Base-by-base conservation (phyloP, 1,139 yeast genomes). In the Scheffersomyces cryptocercus region DNA sequence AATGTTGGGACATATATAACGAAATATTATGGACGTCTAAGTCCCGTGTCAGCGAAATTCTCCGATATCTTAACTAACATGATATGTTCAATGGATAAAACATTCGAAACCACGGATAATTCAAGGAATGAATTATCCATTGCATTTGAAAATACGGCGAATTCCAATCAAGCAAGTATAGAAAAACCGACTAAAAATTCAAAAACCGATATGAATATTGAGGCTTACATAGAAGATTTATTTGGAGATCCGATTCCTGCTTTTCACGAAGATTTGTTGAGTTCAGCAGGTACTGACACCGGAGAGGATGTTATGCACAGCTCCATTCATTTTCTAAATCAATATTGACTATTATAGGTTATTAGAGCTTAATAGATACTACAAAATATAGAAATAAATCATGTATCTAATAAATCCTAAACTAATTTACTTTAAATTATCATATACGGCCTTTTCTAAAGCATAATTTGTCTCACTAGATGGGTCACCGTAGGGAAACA, bases 401-500 rank as follows among this genome's bases (percentile, higher is more conserved):
- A 31, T 31, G 13, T 14, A 31, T 31, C 34, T 12, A 31, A 31
- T 31, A 31, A 13, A 12, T 12, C 9, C 9, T 31, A 31, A 13
- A 14, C 20, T 5, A 14, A 31, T 5, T 12, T 31, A 31, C 24
- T 31, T 31, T 13, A 31, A 31, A 31, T 31, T 31, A n/a, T 44
- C 47, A 40, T 53, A 53, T 1, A 53, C 49, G 2, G 41, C 39
- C 6, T 37, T 34, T 29, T 54, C 58, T 37, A 49, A 48, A 26
- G 38, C 13, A 38, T 43, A 44, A 9, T 35, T 42, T n/a, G 28
- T 31, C 3, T 42, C 31, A 4, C 48, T 29, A 4, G 41, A n/a
- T 8, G 11, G 15, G 31, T 57, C 59, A 43, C 52, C 36, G 16
- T 48, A 56, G 0, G 79, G 79, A 39, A 71, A 58, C 5, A 73